Conservation (phyloP, 1,284 basidiomycete genomes). For the Trichosporon asahii region DNA sequence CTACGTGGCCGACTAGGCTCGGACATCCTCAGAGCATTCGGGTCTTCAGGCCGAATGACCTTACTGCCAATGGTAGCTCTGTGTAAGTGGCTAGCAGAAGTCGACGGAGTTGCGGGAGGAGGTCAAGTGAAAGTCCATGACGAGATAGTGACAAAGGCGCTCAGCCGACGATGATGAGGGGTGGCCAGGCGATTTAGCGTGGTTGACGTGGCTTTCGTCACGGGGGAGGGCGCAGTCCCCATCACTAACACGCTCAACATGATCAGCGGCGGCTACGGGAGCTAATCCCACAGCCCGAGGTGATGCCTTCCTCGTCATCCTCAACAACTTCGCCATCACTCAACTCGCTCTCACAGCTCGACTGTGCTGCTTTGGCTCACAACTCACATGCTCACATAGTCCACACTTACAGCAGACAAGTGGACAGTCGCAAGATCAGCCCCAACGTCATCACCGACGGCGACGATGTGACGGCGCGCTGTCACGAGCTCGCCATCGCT, state of each 20-base stretch:
- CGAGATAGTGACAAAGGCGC: not conserved
- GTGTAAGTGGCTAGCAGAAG: not conserved
- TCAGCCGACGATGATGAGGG: not conserved
- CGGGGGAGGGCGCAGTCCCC: not conserved
- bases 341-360: no score
- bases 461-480: no score
- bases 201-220: not conserved
- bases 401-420: not conserved
- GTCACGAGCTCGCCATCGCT: no score
- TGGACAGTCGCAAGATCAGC: not conserved
- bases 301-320: not conserved
- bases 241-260: not conserved
- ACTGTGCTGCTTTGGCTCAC: not conserved
- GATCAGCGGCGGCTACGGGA: not conserved
- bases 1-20: not conserved
- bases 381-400: not conserved
- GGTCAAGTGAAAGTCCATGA: not conserved
- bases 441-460: no score
- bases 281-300: not conserved
- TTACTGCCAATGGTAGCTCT: not conserved
- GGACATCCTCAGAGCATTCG: not conserved
- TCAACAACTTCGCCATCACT: not conserved
- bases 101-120: not conserved
- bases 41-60: not conserved
- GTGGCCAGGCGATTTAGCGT: not conserved